Percentiles rank a stretch among this genome's conserved stretches.
Evolutionary conservation across 2,329 filamentous ascomycete species (phyloP).

Genomic region (Aspergillus felis): DNA sequence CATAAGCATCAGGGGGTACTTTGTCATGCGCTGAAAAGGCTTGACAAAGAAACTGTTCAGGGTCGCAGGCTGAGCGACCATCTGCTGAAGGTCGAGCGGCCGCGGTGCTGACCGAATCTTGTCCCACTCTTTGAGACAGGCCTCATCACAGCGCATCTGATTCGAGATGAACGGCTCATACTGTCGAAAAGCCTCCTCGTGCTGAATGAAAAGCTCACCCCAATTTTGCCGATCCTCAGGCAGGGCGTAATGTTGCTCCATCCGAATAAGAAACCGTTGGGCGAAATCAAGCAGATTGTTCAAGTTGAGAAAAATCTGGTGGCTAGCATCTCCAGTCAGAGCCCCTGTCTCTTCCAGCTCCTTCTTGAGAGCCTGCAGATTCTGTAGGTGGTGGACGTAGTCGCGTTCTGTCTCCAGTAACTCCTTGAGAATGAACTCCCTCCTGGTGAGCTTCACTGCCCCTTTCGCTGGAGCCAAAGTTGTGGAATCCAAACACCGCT

Average conservation of each 20-base stretch:
- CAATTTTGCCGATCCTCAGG: slow-evolving; percentile 76
- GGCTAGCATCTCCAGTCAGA: slow-evolving; percentile 82
- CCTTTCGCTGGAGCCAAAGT: slow-evolving; percentile 45
- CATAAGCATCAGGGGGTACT: slow-evolving; percentile 87
- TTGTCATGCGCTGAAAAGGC: slow-evolving; percentile 91
- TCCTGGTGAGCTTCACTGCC: slow-evolving; percentile 60
- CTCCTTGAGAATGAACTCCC: slow-evolving; percentile 87
- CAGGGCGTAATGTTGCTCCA: slow-evolving; percentile 91
- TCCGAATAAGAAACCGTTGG: slow-evolving; percentile 86
- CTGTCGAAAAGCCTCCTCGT: slow-evolving; percentile 83
- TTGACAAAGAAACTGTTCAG: slow-evolving; percentile 91
- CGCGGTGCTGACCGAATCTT: slow-evolving; percentile 69
- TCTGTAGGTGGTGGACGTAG: slow-evolving; percentile 95
- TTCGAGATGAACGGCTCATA: slow-evolving; percentile 98
- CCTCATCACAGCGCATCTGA: slow-evolving; percentile 80
- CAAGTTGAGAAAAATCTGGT: slow-evolving; percentile 94
- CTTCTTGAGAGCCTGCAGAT: slow-evolving; percentile 87
- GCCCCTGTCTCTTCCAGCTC: slow-evolving; percentile 81
- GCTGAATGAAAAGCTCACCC: slow-evolving; percentile 84
- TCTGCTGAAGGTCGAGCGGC: slow-evolving; percentile 64
- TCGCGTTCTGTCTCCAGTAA: slow-evolving; percentile 93
- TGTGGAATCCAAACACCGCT: slow-evolving; percentile 51
- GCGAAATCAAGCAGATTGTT: slow-evolving; percentile 95
- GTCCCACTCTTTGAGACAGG: slow-evolving; percentile 81
- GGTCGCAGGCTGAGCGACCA: slow-evolving; percentile 82